A percentile compares a stretch with the other conserved stretches of the same genome.
Evolutionary conservation across 257 asterid species (phyloP).

Genomic region (Plectranthus barbatus): DNA sequence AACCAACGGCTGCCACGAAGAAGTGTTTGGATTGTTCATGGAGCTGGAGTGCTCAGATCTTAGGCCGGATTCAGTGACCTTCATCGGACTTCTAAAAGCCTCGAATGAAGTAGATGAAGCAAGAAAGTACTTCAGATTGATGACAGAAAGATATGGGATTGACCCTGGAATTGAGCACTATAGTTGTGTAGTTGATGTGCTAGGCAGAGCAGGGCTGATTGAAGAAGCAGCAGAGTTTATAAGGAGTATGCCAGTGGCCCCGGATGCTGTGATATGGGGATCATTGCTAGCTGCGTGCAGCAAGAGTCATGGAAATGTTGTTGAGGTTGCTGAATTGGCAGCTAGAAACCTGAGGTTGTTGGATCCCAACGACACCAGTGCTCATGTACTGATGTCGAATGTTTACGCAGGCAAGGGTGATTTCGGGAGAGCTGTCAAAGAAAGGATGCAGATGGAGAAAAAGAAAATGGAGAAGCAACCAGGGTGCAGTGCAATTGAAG

Average conservation of each 20-base stretch:
- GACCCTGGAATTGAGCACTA: conserved; percentile 49
- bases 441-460: conserved; percentile 43
- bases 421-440: conserved; percentile 39
- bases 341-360: conserved; percentile 29
- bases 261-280: conserved; percentile 59
- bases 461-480: conserved; percentile 41
- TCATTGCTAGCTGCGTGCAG: conserved; percentile 46
- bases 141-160: conserved; percentile 33
- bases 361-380: conserved; percentile 45
- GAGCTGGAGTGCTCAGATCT: conserved; percentile 32
- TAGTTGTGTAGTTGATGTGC: conserved; percentile 61
- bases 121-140: conserved; percentile 28
- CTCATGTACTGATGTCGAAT: conserved; percentile 52
- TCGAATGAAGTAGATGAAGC: conserved; percentile 50
- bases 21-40: conserved; percentile 39
- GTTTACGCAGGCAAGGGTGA: conserved; percentile 47
- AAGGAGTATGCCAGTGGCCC: conserved; percentile 42
- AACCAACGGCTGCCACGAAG: conserved; percentile 38
- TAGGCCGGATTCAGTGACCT: conserved; percentile 46
- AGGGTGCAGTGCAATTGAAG: conserved; percentile 60
- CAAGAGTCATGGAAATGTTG: conserved; percentile 20
- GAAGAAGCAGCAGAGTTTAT: conserved; percentile 53
- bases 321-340: conserved; percentile 48
- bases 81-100: conserved; percentile 41
- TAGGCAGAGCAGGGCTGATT: conserved; percentile 58